These are phyloP conservation scores for Isoetes engelmannii DNA, from an alignment of 83 land plant genomes.

Conservation along the genomic window DNA sequence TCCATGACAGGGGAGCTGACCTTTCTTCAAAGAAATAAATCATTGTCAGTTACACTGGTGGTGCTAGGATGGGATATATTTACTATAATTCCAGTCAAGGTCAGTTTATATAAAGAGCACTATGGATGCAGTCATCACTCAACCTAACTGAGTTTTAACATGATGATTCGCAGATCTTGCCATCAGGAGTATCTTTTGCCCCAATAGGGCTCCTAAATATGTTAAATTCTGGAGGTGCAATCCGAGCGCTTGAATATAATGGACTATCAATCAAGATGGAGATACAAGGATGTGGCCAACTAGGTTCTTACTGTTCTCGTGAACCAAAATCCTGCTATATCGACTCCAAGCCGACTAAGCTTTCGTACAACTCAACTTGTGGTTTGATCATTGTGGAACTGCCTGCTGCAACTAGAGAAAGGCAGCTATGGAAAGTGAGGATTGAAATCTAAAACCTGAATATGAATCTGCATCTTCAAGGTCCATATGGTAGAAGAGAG, in stretches of 20 bases:
- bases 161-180: constrained; percentile 39
- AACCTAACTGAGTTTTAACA: too few species aligned
- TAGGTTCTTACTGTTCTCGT: constrained; percentile 62
- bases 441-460: too few species aligned
- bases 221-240: constrained; percentile 83
- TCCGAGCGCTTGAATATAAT: constrained; percentile 32
- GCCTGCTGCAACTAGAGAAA: background rate
- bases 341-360: background rate
- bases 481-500: too few species aligned
- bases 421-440: too few species aligned
- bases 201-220: constrained; percentile 78
- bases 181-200: constrained; percentile 51
- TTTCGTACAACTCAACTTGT: constrained; percentile 7
- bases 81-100: constrained; percentile 78
- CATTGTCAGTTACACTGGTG: constrained; percentile 56
- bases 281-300: constrained; percentile 64
- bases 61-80: constrained; percentile 68
- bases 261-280: constrained; percentile 31
- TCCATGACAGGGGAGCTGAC: constrained; percentile 48
- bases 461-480: too few species aligned
- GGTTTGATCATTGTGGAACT: constrained; percentile 11
- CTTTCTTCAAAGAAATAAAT: constrained; percentile 33
- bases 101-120: background rate
- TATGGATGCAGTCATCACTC: too few species aligned
- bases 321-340: constrained; percentile 12